Evolutionary conservation across 495 filamentous ascomycete genomes (phyloP).

Genomic region (Aspergillus hancockii): DNA sequence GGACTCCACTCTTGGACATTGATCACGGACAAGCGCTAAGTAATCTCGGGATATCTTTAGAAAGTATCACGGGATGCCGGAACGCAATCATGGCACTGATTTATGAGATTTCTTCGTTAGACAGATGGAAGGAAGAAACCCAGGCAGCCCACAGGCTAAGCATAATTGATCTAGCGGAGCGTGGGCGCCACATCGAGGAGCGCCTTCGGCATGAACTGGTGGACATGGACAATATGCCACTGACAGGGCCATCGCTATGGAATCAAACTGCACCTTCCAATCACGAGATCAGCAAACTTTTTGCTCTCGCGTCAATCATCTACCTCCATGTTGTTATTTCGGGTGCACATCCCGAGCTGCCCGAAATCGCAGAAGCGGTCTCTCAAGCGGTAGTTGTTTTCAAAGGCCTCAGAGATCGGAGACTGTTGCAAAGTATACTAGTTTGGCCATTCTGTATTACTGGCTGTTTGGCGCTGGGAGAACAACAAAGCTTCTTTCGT

Average conservation of each 20-base stretch:
- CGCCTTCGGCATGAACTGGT: neutral
- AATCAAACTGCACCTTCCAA: neutral
- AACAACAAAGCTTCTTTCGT: too few species aligned
- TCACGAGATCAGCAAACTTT: neutral
- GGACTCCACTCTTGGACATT: neutral
- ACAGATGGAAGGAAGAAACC: neutral
- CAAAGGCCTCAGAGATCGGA: too few species aligned
- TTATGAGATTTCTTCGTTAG: neutral
- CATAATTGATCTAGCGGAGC: neutral
- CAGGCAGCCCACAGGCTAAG: neutral
- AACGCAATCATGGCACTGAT: neutral
- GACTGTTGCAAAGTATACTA: too few species aligned
- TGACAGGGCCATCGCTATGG: neutral
- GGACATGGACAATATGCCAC: neutral
- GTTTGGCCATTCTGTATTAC: too few species aligned
- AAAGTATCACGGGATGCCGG: neutral
- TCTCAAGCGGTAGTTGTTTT: too few species aligned
- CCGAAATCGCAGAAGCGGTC: neutral
- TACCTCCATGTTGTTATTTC: neutral
- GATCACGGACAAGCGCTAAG: neutral
- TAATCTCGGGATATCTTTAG: neutral
- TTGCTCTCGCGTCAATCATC: neutral
- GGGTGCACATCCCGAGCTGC: neutral
- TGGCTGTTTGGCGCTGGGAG: too few species aligned
- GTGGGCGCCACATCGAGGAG: neutral